Conservation (phyloP, 2,329 filamentous ascomycete species). For the Arthrobotrys megalospora region DNA sequence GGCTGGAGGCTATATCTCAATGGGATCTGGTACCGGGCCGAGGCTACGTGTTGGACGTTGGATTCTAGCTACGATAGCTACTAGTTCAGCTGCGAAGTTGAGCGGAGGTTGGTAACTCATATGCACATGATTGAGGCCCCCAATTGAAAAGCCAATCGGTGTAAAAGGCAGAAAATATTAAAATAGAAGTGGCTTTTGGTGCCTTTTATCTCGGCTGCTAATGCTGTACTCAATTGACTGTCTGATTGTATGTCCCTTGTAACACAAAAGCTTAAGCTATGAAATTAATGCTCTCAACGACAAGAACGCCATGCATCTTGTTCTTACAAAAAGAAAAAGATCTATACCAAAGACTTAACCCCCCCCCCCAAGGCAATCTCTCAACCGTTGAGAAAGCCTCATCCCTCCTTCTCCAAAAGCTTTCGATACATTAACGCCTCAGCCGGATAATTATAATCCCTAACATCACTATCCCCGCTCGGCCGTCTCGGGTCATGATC, state of each 20-base stretch:
- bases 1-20: slow-evolving; percentile 6
- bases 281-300: not conserved
- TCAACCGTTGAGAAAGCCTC: not conserved
- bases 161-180: too few relatives aligned
- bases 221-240: too few relatives aligned
- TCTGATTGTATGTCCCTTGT: too few relatives aligned
- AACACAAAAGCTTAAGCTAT: too few relatives aligned
- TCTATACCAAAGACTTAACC: not conserved
- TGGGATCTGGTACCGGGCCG: too few relatives aligned
- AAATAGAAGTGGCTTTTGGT: too few relatives aligned
- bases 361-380: not conserved
- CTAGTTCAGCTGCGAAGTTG: too few relatives aligned
- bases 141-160: slow-evolving; percentile 1
- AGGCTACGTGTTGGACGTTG: too few relatives aligned
- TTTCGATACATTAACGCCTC: slow-evolving; percentile 59
- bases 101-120: slow-evolving; percentile 4
- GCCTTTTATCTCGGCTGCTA: too few relatives aligned
- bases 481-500: slow-evolving; percentile 13
- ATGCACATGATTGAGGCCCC: not conserved
- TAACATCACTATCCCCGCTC: slow-evolving; percentile 34
- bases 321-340: slow-evolving; percentile 1
- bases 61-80: too few relatives aligned
- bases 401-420: slow-evolving; percentile 48
- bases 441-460: slow-evolving; percentile 53
- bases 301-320: slow-evolving; percentile 7